Base-by-base conservation (phyloP, 2,329 filamentous ascomycete species). In the Venturia aucupariae region DNA sequence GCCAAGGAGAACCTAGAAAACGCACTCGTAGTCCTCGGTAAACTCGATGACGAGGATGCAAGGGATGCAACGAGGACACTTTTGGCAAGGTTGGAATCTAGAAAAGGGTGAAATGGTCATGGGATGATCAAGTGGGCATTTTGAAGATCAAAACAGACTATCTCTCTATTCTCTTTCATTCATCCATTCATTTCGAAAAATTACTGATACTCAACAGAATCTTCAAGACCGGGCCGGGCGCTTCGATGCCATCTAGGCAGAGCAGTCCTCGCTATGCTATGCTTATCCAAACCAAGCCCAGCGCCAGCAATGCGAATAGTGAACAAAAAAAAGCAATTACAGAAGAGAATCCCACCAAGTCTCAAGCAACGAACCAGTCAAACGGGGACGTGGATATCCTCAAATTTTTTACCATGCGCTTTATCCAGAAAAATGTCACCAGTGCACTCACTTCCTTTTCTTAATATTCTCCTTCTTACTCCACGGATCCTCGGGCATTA, bases 401-500 rank as follows among this genome's bases (percentile, higher is more conserved):
- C 44, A 5, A 24, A 8, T 24, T n/a, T n/a, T 24, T 27, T 24
- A 22, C 48, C 17, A 6, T 30, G 7, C 22, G 11, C n/a, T 22
- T 27, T 17, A 27, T 27, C 24, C 46, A 44, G 41, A 44, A 44
- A n/a, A n/a, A n/a, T n/a, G n/a, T n/a, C n/a, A n/a, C n/a, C 5
- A 15, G 3, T 2, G 41, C 41, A 24, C 30, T 55, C 48, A 55
- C 30, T 55, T 55, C 48, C 30, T 57, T 30, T 65, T 74, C n/a
- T 72, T 70, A 11, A 74, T 72, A 51, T 70, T 71, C 54, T 72
- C 69, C 65, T 63, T 63, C 32, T 63, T 63, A 46, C 42, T 46
- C 13, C 92, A 79, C 3, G 86, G 80, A 70, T 92, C 89, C 70
- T 92, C 88, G 1, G 89, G 89, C 77, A 86, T 82, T 0, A 90